phyloP scores from a whole-genome alignment of 768 basidiomycete genomes.

The Lepiota venenata region DNA sequence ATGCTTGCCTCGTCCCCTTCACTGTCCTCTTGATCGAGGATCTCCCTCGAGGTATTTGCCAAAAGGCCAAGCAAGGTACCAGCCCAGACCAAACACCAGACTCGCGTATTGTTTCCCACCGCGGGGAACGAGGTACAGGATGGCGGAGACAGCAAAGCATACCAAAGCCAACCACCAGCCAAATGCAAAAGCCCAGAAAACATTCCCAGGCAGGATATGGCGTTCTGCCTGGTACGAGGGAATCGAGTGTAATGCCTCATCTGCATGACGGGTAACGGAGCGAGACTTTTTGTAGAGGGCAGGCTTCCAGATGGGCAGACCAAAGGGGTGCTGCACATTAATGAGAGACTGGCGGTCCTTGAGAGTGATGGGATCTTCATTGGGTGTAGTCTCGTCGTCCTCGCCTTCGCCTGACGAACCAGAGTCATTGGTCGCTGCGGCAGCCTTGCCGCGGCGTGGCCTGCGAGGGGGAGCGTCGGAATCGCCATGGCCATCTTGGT shows the following conservation, averaged over 20 bases:
- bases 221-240: constrained; percentile 93
- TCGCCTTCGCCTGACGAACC: constrained; percentile 39
- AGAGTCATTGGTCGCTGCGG: constrained; percentile 27
- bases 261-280: constrained; percentile 94
- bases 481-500: constrained; percentile 16
- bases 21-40: constrained; percentile 27
- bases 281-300: constrained; percentile 97
- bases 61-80: constrained; percentile 98
- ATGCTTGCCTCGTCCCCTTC: constrained; percentile 29
- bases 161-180: constrained; percentile 89
- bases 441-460: constrained; percentile 41
- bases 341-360: constrained; percentile 97
- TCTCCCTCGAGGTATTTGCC: constrained; percentile 96
- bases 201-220: constrained; percentile 90
- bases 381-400: constrained; percentile 28
- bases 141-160: constrained; percentile 62
- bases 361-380: constrained; percentile 83
- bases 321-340: constrained; percentile 98
- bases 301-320: constrained; percentile 99
- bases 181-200: constrained; percentile 87
- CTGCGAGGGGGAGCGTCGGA: constrained; percentile 10
- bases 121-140: constrained; percentile 71
- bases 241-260: constrained; percentile 87
- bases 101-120: constrained; percentile 83
- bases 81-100: constrained; percentile 89